These are phyloP conservation scores for Fomitopsis pulvina DNA, from an alignment of 768 basidiomycete genomes.

Conservation along the genomic window DNA sequence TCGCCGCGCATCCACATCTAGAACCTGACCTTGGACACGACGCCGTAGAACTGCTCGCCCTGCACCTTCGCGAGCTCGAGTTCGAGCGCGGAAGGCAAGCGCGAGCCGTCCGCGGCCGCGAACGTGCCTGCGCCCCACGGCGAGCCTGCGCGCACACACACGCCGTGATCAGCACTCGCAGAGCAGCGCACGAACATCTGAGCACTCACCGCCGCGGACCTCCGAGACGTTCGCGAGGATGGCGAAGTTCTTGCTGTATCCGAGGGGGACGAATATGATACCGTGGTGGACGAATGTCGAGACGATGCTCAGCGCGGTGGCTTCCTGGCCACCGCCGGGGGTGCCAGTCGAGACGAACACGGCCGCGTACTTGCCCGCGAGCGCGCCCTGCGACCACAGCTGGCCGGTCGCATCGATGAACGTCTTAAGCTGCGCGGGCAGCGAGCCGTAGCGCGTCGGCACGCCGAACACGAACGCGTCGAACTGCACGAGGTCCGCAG, in stretches of 20 bases:
- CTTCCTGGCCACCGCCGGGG: constrained; percentile 69
- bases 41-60: constrained; percentile 45
- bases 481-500: constrained; percentile 48
- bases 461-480: constrained; percentile 79
- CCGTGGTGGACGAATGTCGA: constrained; percentile 52
- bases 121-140: constrained; percentile 80
- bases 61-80: constrained; percentile 38
- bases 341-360: constrained; percentile 68
- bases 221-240: constrained; percentile 34
- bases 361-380: constrained; percentile 73
- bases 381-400: constrained; percentile 52
- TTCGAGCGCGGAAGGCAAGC: constrained; percentile 38
- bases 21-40: constrained; percentile 34
- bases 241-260: constrained; percentile 38
- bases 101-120: constrained; percentile 43
- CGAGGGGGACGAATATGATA: constrained; percentile 45
- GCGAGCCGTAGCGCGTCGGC: constrained; percentile 77
- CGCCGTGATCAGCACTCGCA: not conserved
- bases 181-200: not conserved
- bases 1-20: not conserved
- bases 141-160: constrained; percentile 52
- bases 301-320: constrained; percentile 30
- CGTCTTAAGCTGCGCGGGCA: constrained; percentile 75
- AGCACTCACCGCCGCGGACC: constrained; percentile 38
- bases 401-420: constrained; percentile 78